A percentile compares a stretch with the other conserved stretches of the same genome.
phyloP scores from a whole-genome alignment of 176 grass and related monocot species.

The Ampelocalamus luodianensis region DNA sequence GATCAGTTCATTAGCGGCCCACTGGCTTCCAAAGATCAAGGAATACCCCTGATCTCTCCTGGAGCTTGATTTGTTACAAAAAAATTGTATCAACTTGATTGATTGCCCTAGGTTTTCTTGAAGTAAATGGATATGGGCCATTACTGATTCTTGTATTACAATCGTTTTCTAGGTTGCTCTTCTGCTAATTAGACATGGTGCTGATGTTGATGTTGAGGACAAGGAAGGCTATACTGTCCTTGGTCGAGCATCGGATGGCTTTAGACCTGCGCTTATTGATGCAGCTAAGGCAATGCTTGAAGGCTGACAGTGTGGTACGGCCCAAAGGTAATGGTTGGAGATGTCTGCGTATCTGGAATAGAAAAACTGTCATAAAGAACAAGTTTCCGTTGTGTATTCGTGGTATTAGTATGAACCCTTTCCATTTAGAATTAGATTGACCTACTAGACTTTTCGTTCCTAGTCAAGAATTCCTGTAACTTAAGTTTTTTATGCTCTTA shows the following conservation, averaged over 20 bases:
- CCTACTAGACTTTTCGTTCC: background rate
- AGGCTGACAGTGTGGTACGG: conserved; percentile 44
- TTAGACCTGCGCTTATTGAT: conserved; percentile 74
- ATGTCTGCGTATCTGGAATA: background rate
- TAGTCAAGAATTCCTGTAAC: background rate
- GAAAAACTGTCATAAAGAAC: background rate
- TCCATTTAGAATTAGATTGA: conserved; percentile 7
- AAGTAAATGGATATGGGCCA: background rate
- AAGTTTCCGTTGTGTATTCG: background rate
- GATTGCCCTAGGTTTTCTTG: background rate
- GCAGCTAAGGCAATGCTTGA: conserved; percentile 92
- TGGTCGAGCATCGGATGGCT: conserved; percentile 66
- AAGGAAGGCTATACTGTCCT: conserved; percentile 91
- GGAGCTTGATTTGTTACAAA: background rate
- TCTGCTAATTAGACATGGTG: conserved; percentile 82
- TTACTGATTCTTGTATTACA: background rate
- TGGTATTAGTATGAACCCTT: background rate
- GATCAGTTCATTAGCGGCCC: background rate
- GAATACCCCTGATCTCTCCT: conserved; percentile 1
- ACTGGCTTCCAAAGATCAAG: conserved; percentile 1
- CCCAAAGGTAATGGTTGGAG: background rate
- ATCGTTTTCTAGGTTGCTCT: conserved; percentile 61
- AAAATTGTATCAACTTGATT: background rate
- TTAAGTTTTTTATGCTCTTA: background rate
- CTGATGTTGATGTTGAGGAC: conserved; percentile 82